Evolutionary conservation across 1,139 yeast species (phyloP).

Genomic region (Debaryomycetaceae sp.): DNA sequence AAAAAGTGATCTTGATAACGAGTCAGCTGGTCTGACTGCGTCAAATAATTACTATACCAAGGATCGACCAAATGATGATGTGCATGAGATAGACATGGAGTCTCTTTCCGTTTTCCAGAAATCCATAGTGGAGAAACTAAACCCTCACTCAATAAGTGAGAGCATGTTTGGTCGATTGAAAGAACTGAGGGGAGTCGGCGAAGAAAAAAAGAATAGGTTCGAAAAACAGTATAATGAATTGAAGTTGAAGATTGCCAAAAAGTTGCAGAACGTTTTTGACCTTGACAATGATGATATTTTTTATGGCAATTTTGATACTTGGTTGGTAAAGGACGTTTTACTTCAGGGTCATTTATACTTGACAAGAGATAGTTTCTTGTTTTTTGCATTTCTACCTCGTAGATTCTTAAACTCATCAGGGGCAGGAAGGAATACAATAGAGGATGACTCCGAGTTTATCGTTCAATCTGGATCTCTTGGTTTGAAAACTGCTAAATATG

Average conservation of each 20-base stretch:
- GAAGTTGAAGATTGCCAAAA: constrained; percentile 32
- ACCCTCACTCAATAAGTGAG: constrained; percentile 21
- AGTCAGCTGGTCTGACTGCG: not conserved
- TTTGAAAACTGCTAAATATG: constrained; percentile 45
- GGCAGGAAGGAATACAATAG: constrained; percentile 5
- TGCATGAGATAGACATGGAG: not conserved
- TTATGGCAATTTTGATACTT: constrained; percentile 60
- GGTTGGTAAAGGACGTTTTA: constrained; percentile 80
- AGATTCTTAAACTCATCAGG: constrained; percentile 11
- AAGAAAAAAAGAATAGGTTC: constrained; percentile 7
- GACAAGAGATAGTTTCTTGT: constrained; percentile 61
- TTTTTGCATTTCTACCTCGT: constrained; percentile 80
- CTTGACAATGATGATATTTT: constrained; percentile 50
- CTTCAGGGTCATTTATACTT: constrained; percentile 82
- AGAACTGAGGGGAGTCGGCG: constrained; percentile 6
- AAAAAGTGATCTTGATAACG: not conserved
- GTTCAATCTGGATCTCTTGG: constrained; percentile 49
- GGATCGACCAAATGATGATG: not conserved
- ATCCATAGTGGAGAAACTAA: constrained; percentile 33
- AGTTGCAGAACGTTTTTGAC: constrained; percentile 34
- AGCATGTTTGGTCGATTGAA: constrained; percentile 18
- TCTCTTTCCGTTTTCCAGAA: constrained; percentile 25
- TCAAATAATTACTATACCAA: too few species aligned
- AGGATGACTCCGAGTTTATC: constrained; percentile 29
- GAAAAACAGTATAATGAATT: constrained; percentile 10